Base-by-base conservation (phyloP, 1,139 yeast genomes). In the Hansenula lynferdii region DNA sequence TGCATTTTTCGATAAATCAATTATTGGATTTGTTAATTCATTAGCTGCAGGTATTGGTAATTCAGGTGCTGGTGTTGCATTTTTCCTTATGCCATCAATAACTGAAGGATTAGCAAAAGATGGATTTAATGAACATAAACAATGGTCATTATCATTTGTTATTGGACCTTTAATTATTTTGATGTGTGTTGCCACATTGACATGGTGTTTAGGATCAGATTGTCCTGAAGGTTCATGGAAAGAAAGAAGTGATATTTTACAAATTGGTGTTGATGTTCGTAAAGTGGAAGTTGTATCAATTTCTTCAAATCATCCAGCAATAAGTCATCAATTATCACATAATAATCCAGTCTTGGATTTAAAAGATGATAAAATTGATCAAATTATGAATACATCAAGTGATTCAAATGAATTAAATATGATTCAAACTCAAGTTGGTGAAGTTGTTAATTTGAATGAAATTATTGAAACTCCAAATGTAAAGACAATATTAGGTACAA, bases 51-150 rank as follows among this genome's bases (percentile, higher is more conserved):
- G 65, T 15, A 60, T 62, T 61, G 65, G 65, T 37, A 61, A 61
- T 40, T 54, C 64, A 15, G 65, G 65, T 23, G 65, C 63, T 23
- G 65, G 65, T 38, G 61, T 60, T 31, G 64, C 65, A 5, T 61
- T 60, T 44, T 61, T 61, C 45, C 50, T 57, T 37, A 59, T 61
- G 64, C 65, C 65, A 11, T 63, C 62, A 4, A 45, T 61, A 8
- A 49, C 48, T 24, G 33, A 41, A 4, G 54, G 43, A 11, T 42
- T 61, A 8, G 28, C 32, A 8, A 31, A 29, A n/a, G 43, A 49
- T 20, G 63, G 63, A 2, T 60, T 49, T 43, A 30, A 50, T 8
- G 26, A 43, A 6, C 54, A 50, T 30, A 42, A 50, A n/a, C 47
- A 62, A 5, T 61, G 65, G 65, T 48, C 50, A 12, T 51, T 47